These are phyloP conservation scores for Tricholomella constricta DNA, from an alignment of 768 basidiomycete genomes.

Conservation along the genomic window DNA sequence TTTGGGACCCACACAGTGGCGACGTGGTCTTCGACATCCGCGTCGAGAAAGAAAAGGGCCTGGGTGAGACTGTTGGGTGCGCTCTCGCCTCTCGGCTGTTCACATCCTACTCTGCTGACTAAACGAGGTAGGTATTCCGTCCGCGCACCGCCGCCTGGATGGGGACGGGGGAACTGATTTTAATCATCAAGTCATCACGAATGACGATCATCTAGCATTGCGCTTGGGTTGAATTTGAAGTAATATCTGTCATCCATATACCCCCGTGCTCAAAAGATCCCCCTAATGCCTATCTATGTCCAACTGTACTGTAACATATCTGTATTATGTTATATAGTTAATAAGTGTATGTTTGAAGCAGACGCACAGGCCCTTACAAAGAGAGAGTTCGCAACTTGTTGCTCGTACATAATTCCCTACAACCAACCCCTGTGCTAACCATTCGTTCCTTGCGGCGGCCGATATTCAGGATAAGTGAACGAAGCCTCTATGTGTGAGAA, in stretches of 20 bases:
- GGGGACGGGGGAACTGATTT: conserved; percentile 14
- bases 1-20: conserved; percentile 56
- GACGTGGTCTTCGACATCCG: conserved; percentile 82
- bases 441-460: conserved; percentile 9
- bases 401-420: background rate
- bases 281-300: background rate
- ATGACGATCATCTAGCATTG: no score
- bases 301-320: background rate
- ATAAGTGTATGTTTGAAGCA: no score
- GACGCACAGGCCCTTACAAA: no score
- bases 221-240: no score
- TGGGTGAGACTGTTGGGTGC: conserved; percentile 80
- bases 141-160: conserved; percentile 24
- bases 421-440: background rate
- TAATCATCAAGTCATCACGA: no score
- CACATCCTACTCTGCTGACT: background rate
- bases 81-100: conserved; percentile 21
- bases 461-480: conserved; percentile 5
- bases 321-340: background rate
- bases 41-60: conserved; percentile 83
- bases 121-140: conserved; percentile 20
- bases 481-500: conserved; percentile 3
- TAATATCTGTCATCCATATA: background rate
- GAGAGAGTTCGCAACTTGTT: no score
- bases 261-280: background rate